Evolutionary conservation across 257 asterid genomes (phyloP).

Genomic region (Paraleonurus japonicus): DNA sequence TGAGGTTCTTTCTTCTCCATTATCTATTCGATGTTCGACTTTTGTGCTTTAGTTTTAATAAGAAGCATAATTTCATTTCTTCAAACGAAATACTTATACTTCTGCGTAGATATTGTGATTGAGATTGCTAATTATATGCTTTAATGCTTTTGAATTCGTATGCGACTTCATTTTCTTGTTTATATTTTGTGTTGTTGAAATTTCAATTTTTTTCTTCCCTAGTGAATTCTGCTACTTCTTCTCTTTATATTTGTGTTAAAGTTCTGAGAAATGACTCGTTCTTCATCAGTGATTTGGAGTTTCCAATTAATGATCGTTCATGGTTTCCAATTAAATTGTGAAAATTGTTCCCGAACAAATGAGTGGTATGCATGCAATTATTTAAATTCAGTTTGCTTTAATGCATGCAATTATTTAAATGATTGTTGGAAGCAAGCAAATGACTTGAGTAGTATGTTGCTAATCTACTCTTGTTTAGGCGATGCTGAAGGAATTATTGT

Average conservation of each 20-base stretch:
- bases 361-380: too few relatives aligned
- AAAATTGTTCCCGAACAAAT: too few relatives aligned
- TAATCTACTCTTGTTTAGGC: constrained; percentile 89
- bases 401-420: too few relatives aligned
- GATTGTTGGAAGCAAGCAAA: constrained; percentile 92
- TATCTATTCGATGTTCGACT: background rate
- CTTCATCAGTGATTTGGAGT: background rate
- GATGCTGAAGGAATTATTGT: constrained; percentile 82
- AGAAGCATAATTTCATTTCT: background rate
- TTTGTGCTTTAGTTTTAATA: background rate
- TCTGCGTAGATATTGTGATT: background rate
- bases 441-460: constrained; percentile 90
- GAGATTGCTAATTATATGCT: background rate
- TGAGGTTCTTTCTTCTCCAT: constrained; percentile 28
- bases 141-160: constrained; percentile 9
- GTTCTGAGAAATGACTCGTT: background rate
- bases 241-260: background rate
- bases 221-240: constrained; percentile 25
- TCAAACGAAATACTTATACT: background rate
- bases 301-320: too few relatives aligned
- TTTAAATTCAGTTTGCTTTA: too few relatives aligned
- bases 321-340: too few relatives aligned
- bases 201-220: background rate
- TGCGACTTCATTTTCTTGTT: background rate
- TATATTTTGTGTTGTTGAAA: constrained; percentile 20